These are phyloP conservation scores for Pharus latifolius DNA, from an alignment of 176 grass and related monocot genomes.

Conservation along the genomic window DNA sequence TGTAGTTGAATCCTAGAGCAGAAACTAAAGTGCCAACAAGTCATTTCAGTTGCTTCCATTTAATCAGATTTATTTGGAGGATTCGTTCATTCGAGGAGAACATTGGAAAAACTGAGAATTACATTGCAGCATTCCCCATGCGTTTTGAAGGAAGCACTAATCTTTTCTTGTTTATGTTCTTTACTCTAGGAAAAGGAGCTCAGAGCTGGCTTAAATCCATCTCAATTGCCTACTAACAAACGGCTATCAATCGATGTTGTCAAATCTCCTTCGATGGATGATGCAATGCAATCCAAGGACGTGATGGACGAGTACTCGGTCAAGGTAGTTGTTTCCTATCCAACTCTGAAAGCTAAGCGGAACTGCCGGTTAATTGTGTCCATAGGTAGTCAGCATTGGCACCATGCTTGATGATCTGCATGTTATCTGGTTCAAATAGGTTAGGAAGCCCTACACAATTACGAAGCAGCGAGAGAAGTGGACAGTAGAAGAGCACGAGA, in stretches of 20 bases:
- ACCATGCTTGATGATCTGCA: neutral
- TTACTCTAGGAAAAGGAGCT: constrained; percentile 17
- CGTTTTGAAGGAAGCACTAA: neutral
- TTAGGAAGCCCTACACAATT: constrained; percentile 80
- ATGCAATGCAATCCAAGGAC: constrained; percentile 17
- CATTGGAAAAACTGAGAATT: neutral
- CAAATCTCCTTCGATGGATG: neutral
- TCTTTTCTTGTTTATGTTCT: neutral
- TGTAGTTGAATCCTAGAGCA: too few species aligned
- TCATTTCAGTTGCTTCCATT: neutral
- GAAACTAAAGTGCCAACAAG: too few species aligned
- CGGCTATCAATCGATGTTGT: neutral
- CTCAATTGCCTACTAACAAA: neutral
- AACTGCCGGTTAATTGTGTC: neutral
- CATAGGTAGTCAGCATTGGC: neutral
- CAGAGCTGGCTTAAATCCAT: neutral
- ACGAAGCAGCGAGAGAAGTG: constrained; percentile 90
- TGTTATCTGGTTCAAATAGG: constrained; percentile 13
- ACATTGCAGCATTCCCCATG: neutral
- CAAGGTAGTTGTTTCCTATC: constrained; percentile 29
- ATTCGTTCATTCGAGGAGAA: too few species aligned
- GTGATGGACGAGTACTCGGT: constrained; percentile 35
- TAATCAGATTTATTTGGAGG: too few species aligned
- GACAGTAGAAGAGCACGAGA: constrained; percentile 80
- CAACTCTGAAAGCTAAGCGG: neutral